phyloP scores from a whole-genome alignment of 495 filamentous ascomycete species.

The Neurospora sp. region DNA sequence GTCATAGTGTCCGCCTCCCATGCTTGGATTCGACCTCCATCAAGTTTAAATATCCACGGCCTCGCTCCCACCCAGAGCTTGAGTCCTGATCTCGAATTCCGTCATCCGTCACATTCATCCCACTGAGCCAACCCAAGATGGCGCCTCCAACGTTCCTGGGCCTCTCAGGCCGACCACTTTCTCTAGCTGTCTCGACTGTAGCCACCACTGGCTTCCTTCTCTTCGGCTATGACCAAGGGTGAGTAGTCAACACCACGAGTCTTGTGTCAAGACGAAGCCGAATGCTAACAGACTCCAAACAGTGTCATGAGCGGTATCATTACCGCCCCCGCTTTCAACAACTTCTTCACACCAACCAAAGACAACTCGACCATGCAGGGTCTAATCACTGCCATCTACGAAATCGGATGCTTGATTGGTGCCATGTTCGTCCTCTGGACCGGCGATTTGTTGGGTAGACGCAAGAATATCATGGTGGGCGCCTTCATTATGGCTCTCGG shows the following conservation, averaged over 20 bases:
- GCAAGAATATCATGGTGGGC: slow-evolving; percentile 46
- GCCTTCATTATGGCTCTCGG: slow-evolving; percentile 64
- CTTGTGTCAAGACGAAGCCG: not conserved
- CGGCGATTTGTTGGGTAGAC: slow-evolving; percentile 60
- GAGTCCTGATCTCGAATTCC: not conserved
- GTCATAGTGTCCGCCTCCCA: not conserved
- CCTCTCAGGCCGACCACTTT: slow-evolving; percentile 53
- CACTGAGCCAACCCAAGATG: slow-evolving; percentile 17
- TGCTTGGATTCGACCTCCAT: not conserved
- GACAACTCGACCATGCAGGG: slow-evolving; percentile 65
- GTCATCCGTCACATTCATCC: not conserved
- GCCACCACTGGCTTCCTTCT: slow-evolving; percentile 66
- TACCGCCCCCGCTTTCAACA: slow-evolving; percentile 58
- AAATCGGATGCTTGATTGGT: slow-evolving; percentile 67
- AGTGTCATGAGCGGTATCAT: slow-evolving; percentile 73
- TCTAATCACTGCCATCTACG: slow-evolving; percentile 74
- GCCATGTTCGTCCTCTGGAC: slow-evolving; percentile 60
- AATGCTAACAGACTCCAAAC: not conserved
- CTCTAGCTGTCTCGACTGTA: slow-evolving; percentile 52
- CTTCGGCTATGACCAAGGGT: slow-evolving; percentile 60
- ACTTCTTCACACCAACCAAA: slow-evolving; percentile 56
- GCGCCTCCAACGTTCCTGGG: slow-evolving; percentile 45
- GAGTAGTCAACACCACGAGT: slow-evolving; percentile 6
- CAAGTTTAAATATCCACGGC: not conserved
- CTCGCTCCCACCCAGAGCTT: not conserved